These are phyloP conservation scores for Kwoniella sp. DNA, from an alignment of 768 basidiomycete genomes.

Conservation along the genomic window DNA sequence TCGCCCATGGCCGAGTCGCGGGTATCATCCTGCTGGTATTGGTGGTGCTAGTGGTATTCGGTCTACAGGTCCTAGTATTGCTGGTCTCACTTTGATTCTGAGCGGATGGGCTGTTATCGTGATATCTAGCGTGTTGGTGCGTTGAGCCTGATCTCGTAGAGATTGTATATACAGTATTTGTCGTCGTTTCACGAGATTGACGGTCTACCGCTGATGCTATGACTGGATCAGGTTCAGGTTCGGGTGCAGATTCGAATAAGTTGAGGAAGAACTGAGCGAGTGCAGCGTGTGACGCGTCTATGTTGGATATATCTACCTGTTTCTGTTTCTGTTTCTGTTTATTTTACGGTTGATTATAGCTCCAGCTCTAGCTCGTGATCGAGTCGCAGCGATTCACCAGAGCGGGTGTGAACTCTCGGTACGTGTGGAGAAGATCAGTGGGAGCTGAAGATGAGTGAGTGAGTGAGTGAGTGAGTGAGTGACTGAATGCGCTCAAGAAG, in stretches of 20 bases:
- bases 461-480: no score
- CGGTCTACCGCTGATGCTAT: not conserved
- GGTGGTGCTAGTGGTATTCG: not conserved
- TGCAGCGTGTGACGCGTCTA: not conserved
- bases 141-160: no score
- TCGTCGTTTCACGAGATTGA: not conserved
- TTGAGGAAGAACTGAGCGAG: slow-evolving; percentile 3
- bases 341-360: no score
- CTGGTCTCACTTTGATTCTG: not conserved
- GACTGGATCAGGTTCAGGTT: not conserved
- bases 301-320: not conserved
- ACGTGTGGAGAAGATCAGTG: no score
- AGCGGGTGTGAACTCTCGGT: no score
- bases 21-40: slow-evolving; percentile 7
- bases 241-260: slow-evolving; percentile 3
- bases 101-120: no score
- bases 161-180: no score
- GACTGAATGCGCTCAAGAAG: no score
- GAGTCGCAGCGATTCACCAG: no score
- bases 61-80: not conserved
- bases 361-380: no score
- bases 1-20: slow-evolving; percentile 48
- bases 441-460: no score
- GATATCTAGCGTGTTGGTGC: no score
- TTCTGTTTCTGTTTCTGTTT: not conserved